These are phyloP conservation scores for Nigrospora oryzae DNA, from an alignment of 2,329 filamentous ascomycete genomes.

Conservation along the genomic window DNA sequence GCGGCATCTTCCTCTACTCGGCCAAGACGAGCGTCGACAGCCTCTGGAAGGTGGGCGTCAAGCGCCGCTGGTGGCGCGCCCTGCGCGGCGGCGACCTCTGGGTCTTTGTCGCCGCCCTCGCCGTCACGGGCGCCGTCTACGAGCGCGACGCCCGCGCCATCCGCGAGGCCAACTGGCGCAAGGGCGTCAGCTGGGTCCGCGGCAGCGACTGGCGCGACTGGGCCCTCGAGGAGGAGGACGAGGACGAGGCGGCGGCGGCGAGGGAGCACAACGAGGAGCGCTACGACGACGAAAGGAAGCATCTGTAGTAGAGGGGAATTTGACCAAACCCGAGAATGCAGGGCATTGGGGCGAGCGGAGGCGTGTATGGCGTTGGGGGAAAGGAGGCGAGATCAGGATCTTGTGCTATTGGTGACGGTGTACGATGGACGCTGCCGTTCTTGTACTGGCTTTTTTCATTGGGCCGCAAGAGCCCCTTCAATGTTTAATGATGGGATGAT, in stretches of 20 bases:
- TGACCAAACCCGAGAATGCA: too few relatives aligned
- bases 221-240: slow-evolving; percentile 41
- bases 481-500: too few relatives aligned
- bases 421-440: too few relatives aligned
- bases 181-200: slow-evolving; percentile 63
- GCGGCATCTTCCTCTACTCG: slow-evolving; percentile 70
- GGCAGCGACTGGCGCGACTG: slow-evolving; percentile 72
- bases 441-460: too few relatives aligned
- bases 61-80: slow-evolving; percentile 80
- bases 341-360: too few relatives aligned
- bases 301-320: too few relatives aligned
- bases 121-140: slow-evolving; percentile 69
- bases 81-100: slow-evolving; percentile 76
- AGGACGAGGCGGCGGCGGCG: slow-evolving; percentile 16
- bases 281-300: too few relatives aligned
- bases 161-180: slow-evolving; percentile 58
- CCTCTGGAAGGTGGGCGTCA: slow-evolving; percentile 88
- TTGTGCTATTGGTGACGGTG: too few relatives aligned
- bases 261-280: too few relatives aligned
- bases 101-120: slow-evolving; percentile 73
- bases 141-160: slow-evolving; percentile 63
- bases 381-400: too few relatives aligned
- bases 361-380: too few relatives aligned
- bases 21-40: slow-evolving; percentile 72
- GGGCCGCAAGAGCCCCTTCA: too few relatives aligned